Evolutionary conservation across 495 filamentous ascomycete species (phyloP), one percentile per base, ranked within the genome.

Genomic region (Penicillium crystallinum): DNA sequence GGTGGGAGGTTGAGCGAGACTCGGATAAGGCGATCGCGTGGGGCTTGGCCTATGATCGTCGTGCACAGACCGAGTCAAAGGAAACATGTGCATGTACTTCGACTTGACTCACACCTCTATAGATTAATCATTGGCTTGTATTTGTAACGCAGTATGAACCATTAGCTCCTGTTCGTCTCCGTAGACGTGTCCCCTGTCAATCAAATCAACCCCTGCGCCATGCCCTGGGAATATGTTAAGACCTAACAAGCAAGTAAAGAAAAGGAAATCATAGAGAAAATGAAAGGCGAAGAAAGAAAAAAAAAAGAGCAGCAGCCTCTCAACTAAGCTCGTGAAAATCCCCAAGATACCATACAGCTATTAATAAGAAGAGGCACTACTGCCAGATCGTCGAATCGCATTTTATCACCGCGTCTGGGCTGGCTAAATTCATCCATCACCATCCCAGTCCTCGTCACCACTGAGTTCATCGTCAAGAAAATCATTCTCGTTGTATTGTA

Each of bases 361-460:
- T 36, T 10, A 25, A 36, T 36, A 18, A 8, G n/a, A 29, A 19
- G 14, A 6, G 2, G 14, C 14, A 48, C 9, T 23, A 11, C 6
- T 4, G 14, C 15, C 22, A 8, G 22, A 8, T 27, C 3, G 10
- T 23, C 3, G 27, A 2, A 46, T 15, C 11, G 41, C 38, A 37
- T 37, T n/a, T 22, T 17, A 43, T 41, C 49, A 70, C 62, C 66
- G 71, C n/a, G 68, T 62, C 58, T 68, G 56, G 3, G 54, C 56
- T 10, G 59, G 23, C 29, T 73, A 65, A 25, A 61, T n/a, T n/a
- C n/a, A 47, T 44, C 71, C 68, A 33, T 59, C 44, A 11, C 84
- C 84, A 46, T 80, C 74, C 89, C 90, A 95, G 46, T 95, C 90
- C 52, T 90, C 88, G 53, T 92, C 87, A 4, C 83, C 83, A 53